Base-by-base conservation (phyloP, 148 eudicot genomes). In the Rheum nobile region DNA sequence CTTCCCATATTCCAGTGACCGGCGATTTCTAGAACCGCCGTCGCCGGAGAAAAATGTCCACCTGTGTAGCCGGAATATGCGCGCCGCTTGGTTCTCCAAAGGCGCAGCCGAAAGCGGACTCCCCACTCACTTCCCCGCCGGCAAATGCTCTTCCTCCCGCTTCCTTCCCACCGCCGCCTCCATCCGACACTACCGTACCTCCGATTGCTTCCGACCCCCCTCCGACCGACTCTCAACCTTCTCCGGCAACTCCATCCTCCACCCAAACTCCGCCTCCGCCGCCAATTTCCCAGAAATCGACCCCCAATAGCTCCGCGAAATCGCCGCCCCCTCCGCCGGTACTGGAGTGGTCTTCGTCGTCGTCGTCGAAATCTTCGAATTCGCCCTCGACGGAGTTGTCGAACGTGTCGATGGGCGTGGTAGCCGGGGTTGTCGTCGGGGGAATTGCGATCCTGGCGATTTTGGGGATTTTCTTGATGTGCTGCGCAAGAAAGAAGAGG, bases 221-320 rank as follows among this genome's bases (percentile, higher is more conserved):
- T 71, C 73, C 73, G 12, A 50, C 50, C 0, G 48, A 39, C 17
- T 43, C 32, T 22, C 48, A 47, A 9, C 73, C 46, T 6, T 22
- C 73, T 71, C 47, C 73, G 47, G 17, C 72, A 9, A 39, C 72
- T 70, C 72, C 72, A 38, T 38, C 72, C 19, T 43, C 72, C 46
- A 13, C 72, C 29, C 29, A 70, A 31, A 0, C 48, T 5, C 48
- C 50, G 47, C 31, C 72, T 70, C 50, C 73, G 8, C 46, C 47
- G 17, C 24, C 71, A 67, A 9, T 41, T 43, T 21, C 10, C 8
- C 73, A 41, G 16, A 21, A 71, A 38, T 1, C 73, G 73, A 71
- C 48, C 47, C 22, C 73, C 0, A 39, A 39, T 16, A 43, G 47
- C 48, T 38, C 50, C 7, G 47, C 8, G 10, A 39, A 71, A 41